Percentiles rank a stretch among this genome's conserved stretches.
Conservation (phyloP, 805 yeast genomes). For the Trichomonascus vanleenenianus region DNA sequence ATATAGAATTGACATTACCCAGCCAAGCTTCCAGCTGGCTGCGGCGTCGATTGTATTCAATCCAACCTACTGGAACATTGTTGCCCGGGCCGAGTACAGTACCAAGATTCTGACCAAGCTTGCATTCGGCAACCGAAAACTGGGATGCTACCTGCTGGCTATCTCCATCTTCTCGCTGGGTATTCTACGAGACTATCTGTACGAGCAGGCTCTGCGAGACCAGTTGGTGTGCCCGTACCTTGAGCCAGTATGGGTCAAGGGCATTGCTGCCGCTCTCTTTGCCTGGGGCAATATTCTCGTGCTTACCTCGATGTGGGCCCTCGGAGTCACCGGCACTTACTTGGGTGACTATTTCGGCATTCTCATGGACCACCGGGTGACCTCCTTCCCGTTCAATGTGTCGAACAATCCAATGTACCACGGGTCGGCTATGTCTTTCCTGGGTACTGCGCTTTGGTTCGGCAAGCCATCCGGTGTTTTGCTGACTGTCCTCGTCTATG, state of each 20-base stretch:
- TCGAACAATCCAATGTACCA: constrained; percentile 94
- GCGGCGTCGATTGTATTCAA: constrained; percentile 68
- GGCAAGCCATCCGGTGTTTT: constrained; percentile 87
- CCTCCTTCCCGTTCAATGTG: constrained; percentile 88
- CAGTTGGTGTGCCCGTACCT: constrained; percentile 64
- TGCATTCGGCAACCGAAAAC: constrained; percentile 53
- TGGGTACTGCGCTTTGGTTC: constrained; percentile 82
- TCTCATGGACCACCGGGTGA: constrained; percentile 81
- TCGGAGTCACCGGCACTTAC: constrained; percentile 95
- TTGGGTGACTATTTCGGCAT: constrained; percentile 97
- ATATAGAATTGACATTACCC: constrained; percentile 1
- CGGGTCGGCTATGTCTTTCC: constrained; percentile 82
- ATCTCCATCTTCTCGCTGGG: constrained; percentile 79
- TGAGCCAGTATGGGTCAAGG: constrained; percentile 31
- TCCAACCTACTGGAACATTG: constrained; percentile 93
- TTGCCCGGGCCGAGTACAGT: constrained; percentile 78
- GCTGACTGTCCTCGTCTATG: constrained; percentile 61
- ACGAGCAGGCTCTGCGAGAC: constrained; percentile 55
- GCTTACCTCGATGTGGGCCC: constrained; percentile 75
- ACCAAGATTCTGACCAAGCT: constrained; percentile 69
- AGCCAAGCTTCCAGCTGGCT: too few species aligned
- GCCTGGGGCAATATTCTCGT: constrained; percentile 75
- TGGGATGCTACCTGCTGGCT: constrained; percentile 84
- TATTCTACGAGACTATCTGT: constrained; percentile 66
- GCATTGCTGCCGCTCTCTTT: constrained; percentile 50